phyloP scores from a whole-genome alignment of 2,329 filamentous ascomycete genomes.

The Colletotrichum sp. region DNA sequence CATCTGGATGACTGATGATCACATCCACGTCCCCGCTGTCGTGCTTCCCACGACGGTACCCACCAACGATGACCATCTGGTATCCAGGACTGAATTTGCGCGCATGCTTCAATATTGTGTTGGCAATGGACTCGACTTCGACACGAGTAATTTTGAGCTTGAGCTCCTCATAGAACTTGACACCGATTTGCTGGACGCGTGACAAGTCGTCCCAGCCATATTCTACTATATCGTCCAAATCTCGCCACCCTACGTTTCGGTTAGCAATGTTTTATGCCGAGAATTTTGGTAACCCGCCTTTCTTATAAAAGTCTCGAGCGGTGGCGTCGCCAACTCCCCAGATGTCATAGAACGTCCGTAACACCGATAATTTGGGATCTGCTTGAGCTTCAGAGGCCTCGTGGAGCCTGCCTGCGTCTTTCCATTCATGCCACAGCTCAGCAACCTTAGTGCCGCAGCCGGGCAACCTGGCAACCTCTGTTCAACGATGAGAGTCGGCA shows the following conservation, averaged over 20 bases:
- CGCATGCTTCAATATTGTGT: conserved; percentile 69
- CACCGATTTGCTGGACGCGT: conserved; percentile 87
- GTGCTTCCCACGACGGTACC: conserved; percentile 80
- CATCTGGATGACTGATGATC: conserved; percentile 79
- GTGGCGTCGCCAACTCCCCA: conserved; percentile 91
- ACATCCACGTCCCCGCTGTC: conserved; percentile 84
- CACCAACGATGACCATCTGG: conserved; percentile 72
- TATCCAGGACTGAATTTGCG: conserved; percentile 62
- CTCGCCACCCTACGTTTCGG: conserved; percentile 67
- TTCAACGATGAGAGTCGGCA: not conserved
- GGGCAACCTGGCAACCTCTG: conserved; percentile 66
- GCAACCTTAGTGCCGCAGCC: conserved; percentile 84
- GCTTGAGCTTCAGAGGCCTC: conserved; percentile 69
- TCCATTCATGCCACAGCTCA: conserved; percentile 78
- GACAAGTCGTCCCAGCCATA: conserved; percentile 77
- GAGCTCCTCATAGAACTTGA: conserved; percentile 94
- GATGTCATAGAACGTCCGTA: conserved; percentile 80
- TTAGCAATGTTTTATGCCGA: not conserved
- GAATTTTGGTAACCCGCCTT: conserved; percentile 38
- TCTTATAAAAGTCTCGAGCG: conserved; percentile 80
- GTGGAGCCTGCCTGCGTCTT: conserved; percentile 59
- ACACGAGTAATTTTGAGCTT: conserved; percentile 69
- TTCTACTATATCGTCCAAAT: conserved; percentile 86
- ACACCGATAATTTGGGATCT: conserved; percentile 67
- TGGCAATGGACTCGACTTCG: conserved; percentile 75